A percentile compares a stretch with the other conserved stretches of the same genome.
Conservation (phyloP, 2,329 filamentous ascomycete genomes). For the Penicillium decumbens region DNA sequence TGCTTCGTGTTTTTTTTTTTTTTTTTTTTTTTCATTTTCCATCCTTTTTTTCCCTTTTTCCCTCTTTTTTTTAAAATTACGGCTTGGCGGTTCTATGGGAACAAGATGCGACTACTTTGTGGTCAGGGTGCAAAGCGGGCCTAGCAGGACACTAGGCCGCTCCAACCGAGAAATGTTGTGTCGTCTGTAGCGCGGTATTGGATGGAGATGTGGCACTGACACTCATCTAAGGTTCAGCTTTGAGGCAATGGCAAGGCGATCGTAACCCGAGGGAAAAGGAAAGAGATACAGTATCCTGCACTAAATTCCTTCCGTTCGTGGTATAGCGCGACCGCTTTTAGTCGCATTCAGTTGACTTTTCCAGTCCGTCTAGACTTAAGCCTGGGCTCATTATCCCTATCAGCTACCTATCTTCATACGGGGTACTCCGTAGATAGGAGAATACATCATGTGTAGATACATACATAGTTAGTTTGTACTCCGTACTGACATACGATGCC, state of each 20-base stretch:
- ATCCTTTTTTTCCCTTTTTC: constrained; percentile 1
- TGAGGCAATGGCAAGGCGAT: not conserved
- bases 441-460: not conserved
- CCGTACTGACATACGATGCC: too few relatives aligned
- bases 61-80: constrained; percentile 5
- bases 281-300: not conserved
- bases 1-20: not conserved
- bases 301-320: not conserved
- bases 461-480: too few relatives aligned
- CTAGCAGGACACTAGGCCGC: not conserved
- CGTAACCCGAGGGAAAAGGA: not conserved
- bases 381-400: not conserved
- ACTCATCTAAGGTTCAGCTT: not conserved
- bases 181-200: not conserved
- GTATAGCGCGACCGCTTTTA: not conserved
- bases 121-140: not conserved
- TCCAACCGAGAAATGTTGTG: not conserved
- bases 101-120: constrained; percentile 3
- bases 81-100: constrained; percentile 2
- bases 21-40: constrained; percentile 2
- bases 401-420: too few relatives aligned
- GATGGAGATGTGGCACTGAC: not conserved
- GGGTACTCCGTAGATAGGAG: not conserved
- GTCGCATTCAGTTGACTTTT: not conserved
- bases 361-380: not conserved